A percentile compares a stretch with the other conserved stretches of the same genome.
phyloP scores from a whole-genome alignment of 495 filamentous ascomycete genomes.

The Haplographium delicatum region DNA sequence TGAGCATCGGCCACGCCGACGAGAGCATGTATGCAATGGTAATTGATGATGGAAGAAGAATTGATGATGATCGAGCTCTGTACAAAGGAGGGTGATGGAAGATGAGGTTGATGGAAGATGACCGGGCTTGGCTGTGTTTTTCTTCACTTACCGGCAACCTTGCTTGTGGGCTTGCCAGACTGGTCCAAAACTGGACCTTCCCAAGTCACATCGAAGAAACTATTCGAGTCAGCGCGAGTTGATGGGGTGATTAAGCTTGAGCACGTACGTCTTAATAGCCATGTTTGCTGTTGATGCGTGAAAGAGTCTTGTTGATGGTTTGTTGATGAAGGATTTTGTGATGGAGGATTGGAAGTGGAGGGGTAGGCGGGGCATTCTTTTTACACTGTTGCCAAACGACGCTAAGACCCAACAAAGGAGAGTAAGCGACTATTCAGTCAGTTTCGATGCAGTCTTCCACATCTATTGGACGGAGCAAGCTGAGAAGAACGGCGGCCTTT shows the following conservation, averaged over 20 bases:
- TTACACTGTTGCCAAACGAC: neutral
- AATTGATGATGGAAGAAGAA: conserved; percentile 2
- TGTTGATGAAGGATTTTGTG: conserved; percentile 11
- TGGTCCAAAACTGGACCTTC: conserved; percentile 57
- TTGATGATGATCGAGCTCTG: conserved; percentile 17
- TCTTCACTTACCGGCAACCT: conserved; percentile 62
- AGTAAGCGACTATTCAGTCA: neutral
- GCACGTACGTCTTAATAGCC: conserved; percentile 47
- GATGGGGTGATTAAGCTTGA: neutral
- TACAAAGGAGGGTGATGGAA: conserved; percentile 11
- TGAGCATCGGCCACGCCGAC: neutral
- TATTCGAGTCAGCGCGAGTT: conserved; percentile 12
- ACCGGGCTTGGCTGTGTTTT: no score
- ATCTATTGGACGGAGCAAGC: neutral
- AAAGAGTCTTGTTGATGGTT: conserved; percentile 37
- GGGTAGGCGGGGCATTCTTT: conserved; percentile 8
- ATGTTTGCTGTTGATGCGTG: conserved; percentile 59
- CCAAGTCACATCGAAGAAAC: conserved; percentile 65
- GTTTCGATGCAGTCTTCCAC: no score
- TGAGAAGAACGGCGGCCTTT: neutral
- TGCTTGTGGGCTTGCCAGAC: conserved; percentile 48
- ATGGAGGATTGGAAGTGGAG: neutral
- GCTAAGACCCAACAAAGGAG: neutral
- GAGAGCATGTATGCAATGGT: neutral
- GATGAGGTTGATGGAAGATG: conserved; percentile 6